phyloP scores from a whole-genome alignment of 2,329 filamentous ascomycete species.

The Ceratocystiopsis sp. region DNA sequence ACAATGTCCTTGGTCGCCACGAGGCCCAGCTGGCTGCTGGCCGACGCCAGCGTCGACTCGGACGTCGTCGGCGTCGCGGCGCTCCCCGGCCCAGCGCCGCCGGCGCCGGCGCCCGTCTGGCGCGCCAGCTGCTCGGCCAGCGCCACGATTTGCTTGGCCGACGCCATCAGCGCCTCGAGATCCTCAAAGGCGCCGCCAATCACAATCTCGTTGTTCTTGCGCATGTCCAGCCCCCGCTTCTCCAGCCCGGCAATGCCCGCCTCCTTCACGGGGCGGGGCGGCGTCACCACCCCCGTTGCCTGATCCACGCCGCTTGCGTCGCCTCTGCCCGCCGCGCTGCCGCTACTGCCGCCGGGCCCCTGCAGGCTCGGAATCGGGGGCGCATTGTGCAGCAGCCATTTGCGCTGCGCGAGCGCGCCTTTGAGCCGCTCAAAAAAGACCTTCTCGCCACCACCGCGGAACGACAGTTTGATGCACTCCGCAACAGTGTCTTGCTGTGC shows the following conservation, averaged over 20 bases:
- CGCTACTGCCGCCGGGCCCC: constrained; percentile 3
- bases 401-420: constrained; percentile 72
- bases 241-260: constrained; percentile 89
- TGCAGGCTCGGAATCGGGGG: constrained; percentile 61
- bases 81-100: constrained; percentile 7
- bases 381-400: constrained; percentile 85
- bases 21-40: constrained; percentile 66
- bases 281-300: constrained; percentile 2
- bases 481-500: constrained; percentile 13
- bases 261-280: constrained; percentile 30
- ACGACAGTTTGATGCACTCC: constrained; percentile 80
- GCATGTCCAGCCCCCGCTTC: constrained; percentile 63
- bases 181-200: constrained; percentile 94
- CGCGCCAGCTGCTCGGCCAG: constrained; percentile 76
- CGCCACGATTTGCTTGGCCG: constrained; percentile 87
- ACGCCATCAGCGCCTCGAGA: constrained; percentile 90
- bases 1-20: constrained; percentile 94
- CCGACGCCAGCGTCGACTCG: constrained; percentile 48
- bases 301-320: too few species aligned
- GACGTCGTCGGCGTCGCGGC: constrained; percentile 14
- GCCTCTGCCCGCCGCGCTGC: not conserved
- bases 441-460: constrained; percentile 75
- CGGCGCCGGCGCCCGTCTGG: constrained; percentile 26
- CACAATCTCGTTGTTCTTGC: constrained; percentile 82
- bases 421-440: constrained; percentile 83